Evolutionary conservation across 2,329 filamentous ascomycete species (phyloP), one percentile per base, ranked within the genome.

Genomic region (Botrytis deweyae): DNA sequence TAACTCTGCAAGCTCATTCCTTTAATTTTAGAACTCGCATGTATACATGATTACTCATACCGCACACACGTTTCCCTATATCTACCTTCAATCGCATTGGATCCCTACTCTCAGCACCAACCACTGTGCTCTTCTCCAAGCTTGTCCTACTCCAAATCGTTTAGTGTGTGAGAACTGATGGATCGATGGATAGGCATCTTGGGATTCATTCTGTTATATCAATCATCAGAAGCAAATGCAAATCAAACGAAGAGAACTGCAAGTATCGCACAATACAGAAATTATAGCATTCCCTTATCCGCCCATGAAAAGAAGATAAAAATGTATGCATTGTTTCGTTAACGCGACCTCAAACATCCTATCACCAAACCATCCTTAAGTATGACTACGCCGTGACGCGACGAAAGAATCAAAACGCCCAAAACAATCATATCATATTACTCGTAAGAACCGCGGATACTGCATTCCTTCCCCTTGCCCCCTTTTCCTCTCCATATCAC

Each of bases 371-470:
- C 33, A n/a, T 58, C 49, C 38, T 22, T 42, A 6, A 36, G 22
- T 66, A 44, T 33, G 6, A 49, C 20, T 36, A 49, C 42, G 29
- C 42, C 42, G 33, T 65, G 49, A 42, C 36, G 40, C 29, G 36
- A 33, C 7, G 18, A n/a, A 58, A 42, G n/a, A 58, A 58, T 22
- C 16, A 70, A 36, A 70, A 70, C 52, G 68, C 68, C 58, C 20
- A 12, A 14, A 8, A 70, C 20, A 22, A 36, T 33, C 59, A 46
- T 40, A 42, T 46, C 61, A 33, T 55, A 67, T 52, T n/a, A 42
- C 61, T 38, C 62, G 58, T 55, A 10, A 59, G 7, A 36, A 38
- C 36, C 38, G 22, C 63, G 12, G 9, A 52, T 67, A 14, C 20
- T 36, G 29, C 9, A 5, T 58, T 55, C 12, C n/a, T 6, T n/a